Evolutionary conservation across 2,329 filamentous ascomycete species (phyloP).

Genomic region (Fusarium floridanum): DNA sequence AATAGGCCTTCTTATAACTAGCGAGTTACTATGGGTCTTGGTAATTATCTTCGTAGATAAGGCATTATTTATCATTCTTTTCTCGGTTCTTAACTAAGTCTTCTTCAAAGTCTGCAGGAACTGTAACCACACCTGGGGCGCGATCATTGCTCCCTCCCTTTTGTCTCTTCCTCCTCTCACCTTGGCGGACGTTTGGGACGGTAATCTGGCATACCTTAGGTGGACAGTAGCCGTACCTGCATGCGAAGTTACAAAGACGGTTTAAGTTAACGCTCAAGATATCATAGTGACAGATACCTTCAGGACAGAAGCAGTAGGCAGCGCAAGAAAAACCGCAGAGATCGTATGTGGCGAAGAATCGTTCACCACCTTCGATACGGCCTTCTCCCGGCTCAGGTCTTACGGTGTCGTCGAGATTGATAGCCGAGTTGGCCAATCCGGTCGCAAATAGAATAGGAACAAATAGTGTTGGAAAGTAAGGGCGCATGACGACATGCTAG

Average conservation of each 20-base stretch:
- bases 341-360: not conserved
- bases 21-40: not conserved
- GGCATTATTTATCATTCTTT: not conserved
- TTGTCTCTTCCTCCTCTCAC: not conserved
- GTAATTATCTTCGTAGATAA: not conserved
- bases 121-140: not conserved
- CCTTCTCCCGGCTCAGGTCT: not conserved
- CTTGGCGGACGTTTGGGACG: not conserved
- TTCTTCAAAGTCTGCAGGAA: not conserved
- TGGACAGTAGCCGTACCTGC: not conserved
- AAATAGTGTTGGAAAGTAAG: not conserved
- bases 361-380: not conserved
- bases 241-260: not conserved
- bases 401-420: not conserved
- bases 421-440: not conserved
- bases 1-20: not conserved
- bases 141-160: not conserved
- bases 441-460: not conserved
- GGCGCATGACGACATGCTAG: not conserved
- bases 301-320: not conserved
- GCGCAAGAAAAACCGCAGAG: not conserved
- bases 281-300: not conserved
- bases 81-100: not conserved
- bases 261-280: not conserved
- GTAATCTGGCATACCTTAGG: not conserved